These are phyloP conservation scores for Jatropha multifida DNA, from an alignment of 441 rosid species.

Conservation along the genomic window DNA sequence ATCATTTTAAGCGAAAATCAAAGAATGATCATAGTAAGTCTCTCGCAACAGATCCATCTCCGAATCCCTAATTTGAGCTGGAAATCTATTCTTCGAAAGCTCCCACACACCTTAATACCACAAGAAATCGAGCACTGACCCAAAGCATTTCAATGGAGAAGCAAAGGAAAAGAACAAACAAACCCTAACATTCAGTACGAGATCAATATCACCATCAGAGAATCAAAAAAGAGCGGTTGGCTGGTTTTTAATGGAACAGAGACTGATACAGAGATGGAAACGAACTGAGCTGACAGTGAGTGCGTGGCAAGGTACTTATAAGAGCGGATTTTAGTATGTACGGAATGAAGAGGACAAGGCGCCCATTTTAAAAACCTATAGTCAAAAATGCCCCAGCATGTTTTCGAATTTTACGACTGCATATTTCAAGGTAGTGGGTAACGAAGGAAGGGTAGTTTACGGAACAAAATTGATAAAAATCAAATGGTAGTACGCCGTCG, in stretches of 20 bases:
- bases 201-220: conserved; percentile 13
- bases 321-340: conserved; percentile 19
- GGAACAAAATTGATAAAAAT: too few species aligned
- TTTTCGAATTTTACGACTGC: too few species aligned
- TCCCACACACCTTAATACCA: neutral
- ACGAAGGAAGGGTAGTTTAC: too few species aligned
- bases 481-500: too few species aligned
- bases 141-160: neutral
- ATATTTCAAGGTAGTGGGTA: too few species aligned
- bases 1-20: conserved; percentile 4
- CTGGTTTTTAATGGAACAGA: conserved; percentile 19
- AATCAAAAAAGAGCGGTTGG: neutral
- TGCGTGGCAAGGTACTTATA: conserved; percentile 22
- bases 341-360: neutral
- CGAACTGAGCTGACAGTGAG: neutral
- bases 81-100: conserved; percentile 15
- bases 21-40: neutral
- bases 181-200: conserved; percentile 4
- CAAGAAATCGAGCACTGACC: neutral
- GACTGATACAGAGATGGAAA: neutral
- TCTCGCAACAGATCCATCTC: conserved; percentile 51
- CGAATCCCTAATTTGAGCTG: conserved; percentile 32
- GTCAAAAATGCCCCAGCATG: neutral
- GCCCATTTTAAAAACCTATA: neutral
- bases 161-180: neutral